These are phyloP conservation scores for Boletus edulis DNA, from an alignment of 768 basidiomycete genomes.

Conservation along the genomic window DNA sequence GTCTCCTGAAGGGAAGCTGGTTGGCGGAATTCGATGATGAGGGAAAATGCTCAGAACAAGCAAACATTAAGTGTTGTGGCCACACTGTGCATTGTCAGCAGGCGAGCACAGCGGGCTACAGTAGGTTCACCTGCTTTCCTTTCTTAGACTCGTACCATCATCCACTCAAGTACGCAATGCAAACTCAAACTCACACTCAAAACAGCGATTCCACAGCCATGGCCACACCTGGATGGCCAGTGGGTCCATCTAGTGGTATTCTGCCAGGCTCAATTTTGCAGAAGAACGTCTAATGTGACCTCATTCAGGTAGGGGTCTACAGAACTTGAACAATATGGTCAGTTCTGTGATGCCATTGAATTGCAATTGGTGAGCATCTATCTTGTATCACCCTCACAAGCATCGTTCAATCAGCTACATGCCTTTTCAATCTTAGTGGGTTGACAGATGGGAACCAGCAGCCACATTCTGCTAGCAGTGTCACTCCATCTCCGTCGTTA, in stretches of 20 bases:
- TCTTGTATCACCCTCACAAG: not conserved
- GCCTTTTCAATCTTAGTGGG: constrained; percentile 62
- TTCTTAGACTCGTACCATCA: constrained; percentile 9
- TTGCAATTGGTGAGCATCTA: constrained; percentile 56
- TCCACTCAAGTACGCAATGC: no score
- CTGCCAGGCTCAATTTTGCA: constrained; percentile 23
- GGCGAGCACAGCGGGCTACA: no score
- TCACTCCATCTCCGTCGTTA: constrained; percentile 38
- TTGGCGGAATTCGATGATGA: no score
- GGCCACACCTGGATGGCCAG: constrained; percentile 23
- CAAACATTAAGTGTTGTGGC: no score
- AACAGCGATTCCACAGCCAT: constrained; percentile 14
- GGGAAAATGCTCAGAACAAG: no score
- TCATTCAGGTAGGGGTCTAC: constrained; percentile 43
- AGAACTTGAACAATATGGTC: constrained; percentile 79
- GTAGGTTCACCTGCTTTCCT: constrained; percentile 14
- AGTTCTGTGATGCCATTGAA: constrained; percentile 76
- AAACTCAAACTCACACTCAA: constrained; percentile 37
- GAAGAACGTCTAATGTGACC: not conserved
- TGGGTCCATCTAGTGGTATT: constrained; percentile 39
- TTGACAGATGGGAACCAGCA: constrained; percentile 13
- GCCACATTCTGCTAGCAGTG: constrained; percentile 18
- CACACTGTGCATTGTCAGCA: no score
- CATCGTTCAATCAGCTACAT: constrained; percentile 47
- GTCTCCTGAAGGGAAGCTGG: no score